Evolutionary conservation across 2,329 filamentous ascomycete genomes (phyloP).

Genomic region (Lachnellula arida): DNA sequence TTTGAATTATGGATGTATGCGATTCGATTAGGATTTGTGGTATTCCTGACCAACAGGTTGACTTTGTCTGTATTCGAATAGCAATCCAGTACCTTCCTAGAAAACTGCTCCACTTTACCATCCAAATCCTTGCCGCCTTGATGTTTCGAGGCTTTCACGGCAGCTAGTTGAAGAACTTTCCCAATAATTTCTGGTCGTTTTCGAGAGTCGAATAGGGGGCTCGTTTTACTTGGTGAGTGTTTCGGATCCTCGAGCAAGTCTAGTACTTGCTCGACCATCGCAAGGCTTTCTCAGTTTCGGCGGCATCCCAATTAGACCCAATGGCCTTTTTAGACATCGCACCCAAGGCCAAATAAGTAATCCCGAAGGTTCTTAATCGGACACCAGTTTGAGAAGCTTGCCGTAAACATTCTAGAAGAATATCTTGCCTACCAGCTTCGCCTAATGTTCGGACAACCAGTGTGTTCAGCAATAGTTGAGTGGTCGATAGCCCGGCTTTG

Average conservation of each 20-base stretch:
- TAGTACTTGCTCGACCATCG: slow-evolving; percentile 27
- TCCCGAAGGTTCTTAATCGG: slow-evolving; percentile 11
- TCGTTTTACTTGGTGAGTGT: slow-evolving; percentile 10
- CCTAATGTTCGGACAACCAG: slow-evolving; percentile 17
- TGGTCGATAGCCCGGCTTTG: not conserved
- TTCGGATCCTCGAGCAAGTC: slow-evolving; percentile 26
- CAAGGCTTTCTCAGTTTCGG: slow-evolving; percentile 26
- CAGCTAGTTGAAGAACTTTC: slow-evolving; percentile 40
- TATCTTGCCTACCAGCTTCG: slow-evolving; percentile 20
- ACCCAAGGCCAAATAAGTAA: slow-evolving; percentile 19
- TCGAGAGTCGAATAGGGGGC: slow-evolving; percentile 33
- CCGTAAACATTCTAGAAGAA: slow-evolving; percentile 29
- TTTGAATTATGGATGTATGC: not conserved
- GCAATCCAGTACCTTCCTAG: slow-evolving; percentile 23
- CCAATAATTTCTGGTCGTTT: slow-evolving; percentile 31
- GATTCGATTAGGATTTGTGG: not conserved
- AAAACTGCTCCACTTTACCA: slow-evolving; percentile 37
- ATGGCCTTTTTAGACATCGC: slow-evolving; percentile 22
- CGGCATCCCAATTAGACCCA: slow-evolving; percentile 16
- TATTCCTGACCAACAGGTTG: not conserved
- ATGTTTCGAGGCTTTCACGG: slow-evolving; percentile 37
- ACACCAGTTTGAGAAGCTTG: slow-evolving; percentile 27
- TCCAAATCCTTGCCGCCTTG: slow-evolving; percentile 36
- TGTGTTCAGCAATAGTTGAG: not conserved
- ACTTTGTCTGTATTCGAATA: slow-evolving; percentile 5